Conservation (phyloP, 2,329 filamentous ascomycete genomes). For the Ascochyta pisi region DNA sequence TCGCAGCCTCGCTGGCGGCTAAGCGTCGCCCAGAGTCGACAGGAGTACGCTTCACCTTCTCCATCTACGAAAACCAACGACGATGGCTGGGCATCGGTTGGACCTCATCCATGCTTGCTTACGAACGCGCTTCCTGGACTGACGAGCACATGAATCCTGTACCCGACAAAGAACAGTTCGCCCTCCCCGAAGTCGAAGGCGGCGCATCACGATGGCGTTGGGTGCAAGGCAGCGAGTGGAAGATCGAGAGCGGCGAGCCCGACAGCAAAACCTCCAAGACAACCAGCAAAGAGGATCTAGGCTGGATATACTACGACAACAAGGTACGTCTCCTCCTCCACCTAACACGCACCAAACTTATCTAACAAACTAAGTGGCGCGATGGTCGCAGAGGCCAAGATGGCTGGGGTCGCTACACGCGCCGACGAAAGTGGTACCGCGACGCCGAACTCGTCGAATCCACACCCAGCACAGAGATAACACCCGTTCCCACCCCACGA, state of each 20-base stretch:
- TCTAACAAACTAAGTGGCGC: conserved; percentile 71
- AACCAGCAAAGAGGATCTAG: conserved; percentile 60
- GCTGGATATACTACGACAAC: conserved; percentile 98
- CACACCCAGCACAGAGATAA: conserved; percentile 53
- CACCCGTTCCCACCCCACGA: conserved; percentile 52
- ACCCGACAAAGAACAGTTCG: conserved; percentile 75
- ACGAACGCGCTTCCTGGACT: conserved; percentile 90
- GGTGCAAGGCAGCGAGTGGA: conserved; percentile 86
- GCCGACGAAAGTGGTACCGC: conserved; percentile 92
- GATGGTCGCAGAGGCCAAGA: conserved; percentile 83
- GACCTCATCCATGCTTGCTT: conserved; percentile 89
- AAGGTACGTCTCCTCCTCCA: conserved; percentile 66
- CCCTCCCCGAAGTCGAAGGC: conserved; percentile 70
- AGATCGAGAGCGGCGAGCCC: conserved; percentile 73
- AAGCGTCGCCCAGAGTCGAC: conserved; percentile 61
- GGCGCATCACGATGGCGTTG: conserved; percentile 75
- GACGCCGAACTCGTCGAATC: conserved; percentile 93
- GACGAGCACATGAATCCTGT: conserved; percentile 91
- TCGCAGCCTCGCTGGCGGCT: conserved; percentile 54
- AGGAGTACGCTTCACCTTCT: conserved; percentile 94
- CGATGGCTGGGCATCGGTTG: conserved; percentile 95
- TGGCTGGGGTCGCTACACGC: conserved; percentile 93
- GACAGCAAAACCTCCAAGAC: conserved; percentile 47
- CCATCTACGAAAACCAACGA: conserved; percentile 94
- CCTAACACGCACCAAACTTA: not conserved